Conservation (phyloP, 192 early-diverging fungal species). For the Chytriomyces hyalinus region DNA sequence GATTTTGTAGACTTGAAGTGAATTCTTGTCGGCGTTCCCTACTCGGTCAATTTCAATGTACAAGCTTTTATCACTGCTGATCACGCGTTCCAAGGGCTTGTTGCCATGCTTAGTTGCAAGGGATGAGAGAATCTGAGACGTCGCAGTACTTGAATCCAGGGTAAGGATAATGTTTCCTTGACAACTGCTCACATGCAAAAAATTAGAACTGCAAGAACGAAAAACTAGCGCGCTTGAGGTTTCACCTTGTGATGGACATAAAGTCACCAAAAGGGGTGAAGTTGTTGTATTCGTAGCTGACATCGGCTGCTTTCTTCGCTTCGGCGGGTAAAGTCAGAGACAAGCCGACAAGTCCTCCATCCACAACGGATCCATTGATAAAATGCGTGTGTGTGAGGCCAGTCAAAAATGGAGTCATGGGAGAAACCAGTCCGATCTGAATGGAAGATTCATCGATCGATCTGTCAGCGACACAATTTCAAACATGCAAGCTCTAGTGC, state of each 20-base stretch:
- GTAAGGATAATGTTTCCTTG: constrained; percentile 32
- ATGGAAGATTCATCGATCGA: constrained; percentile 1
- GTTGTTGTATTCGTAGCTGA: neutral
- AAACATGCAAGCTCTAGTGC: neutral
- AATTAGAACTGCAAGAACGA: neutral
- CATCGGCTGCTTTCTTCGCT: neutral
- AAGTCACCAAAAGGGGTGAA: constrained; percentile 4
- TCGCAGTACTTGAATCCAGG: neutral
- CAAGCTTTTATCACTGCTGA: neutral
- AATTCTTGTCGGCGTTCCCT: neutral
- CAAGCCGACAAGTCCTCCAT: constrained; percentile 24
- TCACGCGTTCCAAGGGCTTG: neutral
- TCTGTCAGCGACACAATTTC: neutral
- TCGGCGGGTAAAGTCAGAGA: neutral
- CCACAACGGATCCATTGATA: neutral
- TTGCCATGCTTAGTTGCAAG: neutral
- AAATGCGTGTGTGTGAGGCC: constrained; percentile 20
- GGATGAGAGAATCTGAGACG: constrained; percentile 8
- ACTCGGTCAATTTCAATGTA: neutral
- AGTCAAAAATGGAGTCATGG: constrained; percentile 30
- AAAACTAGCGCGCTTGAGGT: neutral
- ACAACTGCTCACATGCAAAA: neutral
- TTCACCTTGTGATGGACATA: constrained; percentile 3
- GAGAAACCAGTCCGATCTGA: constrained; percentile 26
- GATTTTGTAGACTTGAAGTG: constrained; percentile 9